Evolutionary conservation across 2,329 filamentous ascomycete species (phyloP), one percentile per base, ranked within the genome.

Genomic region (Neonectria sp.): DNA sequence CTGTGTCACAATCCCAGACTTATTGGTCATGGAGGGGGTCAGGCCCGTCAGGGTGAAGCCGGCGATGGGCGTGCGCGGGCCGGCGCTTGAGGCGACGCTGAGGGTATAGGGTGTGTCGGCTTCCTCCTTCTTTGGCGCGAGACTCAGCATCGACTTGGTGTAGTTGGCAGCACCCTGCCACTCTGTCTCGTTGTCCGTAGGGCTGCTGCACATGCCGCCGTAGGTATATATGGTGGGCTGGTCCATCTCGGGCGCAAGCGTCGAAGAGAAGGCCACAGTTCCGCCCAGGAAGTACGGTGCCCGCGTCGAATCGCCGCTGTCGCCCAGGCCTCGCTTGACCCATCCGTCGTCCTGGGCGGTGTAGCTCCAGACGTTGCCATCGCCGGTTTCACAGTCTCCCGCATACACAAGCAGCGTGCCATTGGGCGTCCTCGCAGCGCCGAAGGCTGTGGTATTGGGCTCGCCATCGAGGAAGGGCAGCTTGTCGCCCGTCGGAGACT

Each of bases 41-140:
- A 98, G 83, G 0, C 90, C 86, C 1, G 95, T 97, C 57, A 97
- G 88, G 1, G 91, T 92, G 81, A 97, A 97, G 9, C 95, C 95
- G 9, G 95, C 95, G 80, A 97, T 94, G 2, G 94, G 87, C 49
- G 95, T 88, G 0, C 93, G 93, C 0, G 75, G 92, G 80, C 91
- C 92, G 53, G 88, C 77, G 69, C 78, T 82, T 21, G 81, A 75
- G 43, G 86, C 79, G 4, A 83, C 73, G 58, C 79, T 73, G 68
- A 83, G 74, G 3, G 76, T 73, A 74, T 85, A 84, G 25, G 72
- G 68, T 12, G 76, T 61, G 48, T 76, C 67, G 55, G 77, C 49
- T 4, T 74, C 64, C 3, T 77, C 73, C 9, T 74, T 71, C 6
- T 77, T 77, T 0, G 92, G 85, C 0, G 86, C 79, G n/a, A 95